Percentiles rank a stretch among this genome's conserved stretches.
Evolutionary conservation across 495 filamentous ascomycete genomes (phyloP).

Genomic region (Lentithecium fluviatile): DNA sequence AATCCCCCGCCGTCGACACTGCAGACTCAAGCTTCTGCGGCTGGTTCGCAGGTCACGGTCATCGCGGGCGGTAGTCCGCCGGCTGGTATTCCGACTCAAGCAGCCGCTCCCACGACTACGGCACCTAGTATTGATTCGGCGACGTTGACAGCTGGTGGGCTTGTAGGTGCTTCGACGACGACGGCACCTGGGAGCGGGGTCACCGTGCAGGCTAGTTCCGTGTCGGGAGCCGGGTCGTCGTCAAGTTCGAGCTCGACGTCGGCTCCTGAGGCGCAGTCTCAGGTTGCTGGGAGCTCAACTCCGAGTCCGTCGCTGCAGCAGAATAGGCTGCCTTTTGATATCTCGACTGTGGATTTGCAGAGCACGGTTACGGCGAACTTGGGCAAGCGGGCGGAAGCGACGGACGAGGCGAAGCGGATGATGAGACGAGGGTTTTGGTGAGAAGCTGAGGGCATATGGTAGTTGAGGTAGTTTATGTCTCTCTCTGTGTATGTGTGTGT

Average conservation of each 20-base stretch:
- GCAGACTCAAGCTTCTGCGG: constrained; percentile 7
- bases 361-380: constrained; percentile 29
- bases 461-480: too few relatives aligned
- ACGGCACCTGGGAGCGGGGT: neutral
- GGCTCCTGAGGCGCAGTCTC: neutral
- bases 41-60: constrained; percentile 2
- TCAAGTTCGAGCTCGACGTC: neutral
- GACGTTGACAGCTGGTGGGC: constrained; percentile 1
- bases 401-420: too few relatives aligned
- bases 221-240: neutral
- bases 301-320: neutral
- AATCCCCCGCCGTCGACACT: constrained; percentile 15
- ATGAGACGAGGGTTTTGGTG: too few relatives aligned
- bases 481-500: too few relatives aligned
- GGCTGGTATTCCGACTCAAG: too few relatives aligned
- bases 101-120: neutral
- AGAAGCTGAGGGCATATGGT: too few relatives aligned
- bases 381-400: neutral
- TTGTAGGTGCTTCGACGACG: neutral
- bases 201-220: neutral
- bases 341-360: constrained; percentile 31
- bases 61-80: constrained; percentile 7
- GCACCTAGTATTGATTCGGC: constrained; percentile 1
- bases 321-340: constrained; percentile 27
- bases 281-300: neutral